Base-by-base conservation (phyloP, 192 early-diverging fungal genomes). In the Phlyctochytrium planicorne region DNA sequence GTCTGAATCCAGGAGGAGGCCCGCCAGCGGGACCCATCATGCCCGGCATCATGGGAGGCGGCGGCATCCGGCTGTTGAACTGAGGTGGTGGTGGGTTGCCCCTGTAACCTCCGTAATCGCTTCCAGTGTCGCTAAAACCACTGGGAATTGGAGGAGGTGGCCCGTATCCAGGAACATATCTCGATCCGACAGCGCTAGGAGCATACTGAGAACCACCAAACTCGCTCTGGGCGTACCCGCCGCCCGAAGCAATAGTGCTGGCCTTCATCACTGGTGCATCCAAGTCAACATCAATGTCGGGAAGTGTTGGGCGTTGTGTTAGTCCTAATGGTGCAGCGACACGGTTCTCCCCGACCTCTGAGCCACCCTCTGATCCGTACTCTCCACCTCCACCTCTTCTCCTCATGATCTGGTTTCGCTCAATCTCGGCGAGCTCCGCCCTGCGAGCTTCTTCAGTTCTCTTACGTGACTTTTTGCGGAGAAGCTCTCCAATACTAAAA, bases 401-500 rank as follows among this genome's bases (percentile, higher is more conserved):
- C 23, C 53, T 4, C 23, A 62, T 25, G 23, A 29, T 32, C 17
- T 31, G 27, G 32, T n/a, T 59, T 2, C 27, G 35, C 34, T 74
- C 75, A 55, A 80, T 72, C 34, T 77, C 76, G 34, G 73, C 53
- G 32, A 72, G 59, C 60, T 78, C 81, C 14, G 65, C 60, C 57
- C 75, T 62, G 16, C 82, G 76, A 14, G 72, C 79, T 65, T 80
- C 74, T 53, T 84, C 70, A 0, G 66, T 65, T n/a, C 86, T 76
- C 65, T 81, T 82, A 60, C 67, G 73, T 4, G 76, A 71, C 60
- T 84, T 87, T 61, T 71, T 70, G 30, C 77, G 75, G 24, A 90
- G 73, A 35, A 90, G 60, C 64, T 88, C 86, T 56, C 59, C 79
- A 66, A 90, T 90, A 69, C 78, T 75, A 30, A 14, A 60, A 71